Base-by-base conservation (phyloP, 805 yeast genomes). In the Ogataea allantospora region DNA sequence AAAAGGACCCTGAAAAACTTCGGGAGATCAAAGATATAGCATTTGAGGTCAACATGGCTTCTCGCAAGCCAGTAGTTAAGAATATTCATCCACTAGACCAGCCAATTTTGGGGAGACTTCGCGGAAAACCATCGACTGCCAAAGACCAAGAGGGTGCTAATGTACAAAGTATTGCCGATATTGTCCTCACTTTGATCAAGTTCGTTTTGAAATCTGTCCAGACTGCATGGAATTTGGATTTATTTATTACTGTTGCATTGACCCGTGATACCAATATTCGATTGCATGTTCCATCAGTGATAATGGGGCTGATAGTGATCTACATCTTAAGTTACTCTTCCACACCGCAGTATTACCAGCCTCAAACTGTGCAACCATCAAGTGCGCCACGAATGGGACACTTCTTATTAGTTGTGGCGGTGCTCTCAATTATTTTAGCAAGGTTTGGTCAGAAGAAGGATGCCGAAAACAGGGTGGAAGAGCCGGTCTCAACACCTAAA, bases 51-150 rank as follows among this genome's bases (percentile, higher is more conserved):
- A 40, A 41, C 25, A 35, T 44, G 40, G 34, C 35, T 15, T 40
- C 48, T 8, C 38, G 33, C n/a, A 38, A 27, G 23, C 38, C 29
- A 4, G 35, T 23, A n/a, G 28, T 39, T 5, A 44, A 44, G 27
- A 55, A 53, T 35, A 35, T 55, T 7, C 65, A 60, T 47, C 65
- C 65, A 3, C 26, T 60, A 7, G 65, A 60, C 36, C 56, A 54
- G 40, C 64, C 65, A 3, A 29, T 59, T n/a, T 28, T 35, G 4
- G 36, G 47, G 4, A 36, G 38, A 12, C 25, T 23, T 12, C 27
- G 27, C 10, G 10, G 9, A 12, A 13, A 23, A 8, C 3, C 23
- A 8, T 29, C 4, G 2, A 19, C 13, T 6, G 14, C 4, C n/a
- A 16, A 11, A 12, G 30, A n/a, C 18, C 9, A 20, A 8, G 20